Conservation (phyloP, 2,329 filamentous ascomycete genomes). For the Didymella sp. region DNA sequence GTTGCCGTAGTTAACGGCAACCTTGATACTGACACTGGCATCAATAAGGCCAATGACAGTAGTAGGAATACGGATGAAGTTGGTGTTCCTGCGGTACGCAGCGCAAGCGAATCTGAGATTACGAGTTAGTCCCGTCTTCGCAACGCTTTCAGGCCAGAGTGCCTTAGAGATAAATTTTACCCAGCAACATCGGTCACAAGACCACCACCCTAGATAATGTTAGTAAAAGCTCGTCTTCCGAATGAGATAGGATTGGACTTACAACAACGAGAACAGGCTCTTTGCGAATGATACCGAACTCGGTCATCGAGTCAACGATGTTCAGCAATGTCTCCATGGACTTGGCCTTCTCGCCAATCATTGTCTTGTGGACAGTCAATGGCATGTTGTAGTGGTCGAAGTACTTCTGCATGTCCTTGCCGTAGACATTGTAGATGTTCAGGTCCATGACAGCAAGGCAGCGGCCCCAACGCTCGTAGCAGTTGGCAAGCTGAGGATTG, state of each 20-base stretch:
- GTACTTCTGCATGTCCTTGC: conserved; percentile 69
- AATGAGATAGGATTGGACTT: conserved; percentile 17
- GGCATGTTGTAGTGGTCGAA: conserved; percentile 69
- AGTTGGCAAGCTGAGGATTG: conserved; percentile 68
- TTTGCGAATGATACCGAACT: conserved; percentile 74
- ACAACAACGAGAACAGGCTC: conserved; percentile 50
- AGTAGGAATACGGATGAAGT: conserved; percentile 76
- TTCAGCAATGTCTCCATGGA: conserved; percentile 72
- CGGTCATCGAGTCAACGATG: conserved; percentile 76
- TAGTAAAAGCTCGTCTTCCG: conserved; percentile 8
- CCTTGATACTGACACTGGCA: conserved; percentile 77
- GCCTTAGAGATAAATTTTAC: conserved; percentile 61
- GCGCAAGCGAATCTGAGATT: conserved; percentile 63
- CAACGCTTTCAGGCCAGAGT: conserved; percentile 54
- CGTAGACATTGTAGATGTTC: conserved; percentile 74
- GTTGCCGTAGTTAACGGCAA: conserved; percentile 78
- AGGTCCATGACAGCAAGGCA: conserved; percentile 73
- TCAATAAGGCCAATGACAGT: conserved; percentile 79
- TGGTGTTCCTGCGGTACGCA: conserved; percentile 73
- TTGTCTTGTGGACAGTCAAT: conserved; percentile 73
- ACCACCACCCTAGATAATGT: conserved; percentile 50
- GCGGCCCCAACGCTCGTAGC: conserved; percentile 70
- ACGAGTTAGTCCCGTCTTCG: conserved; percentile 31
- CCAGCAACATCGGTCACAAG: conserved; percentile 63
- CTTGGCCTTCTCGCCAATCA: conserved; percentile 78